Conservation (phyloP, 768 basidiomycete species). For the Mrakia gelida region DNA sequence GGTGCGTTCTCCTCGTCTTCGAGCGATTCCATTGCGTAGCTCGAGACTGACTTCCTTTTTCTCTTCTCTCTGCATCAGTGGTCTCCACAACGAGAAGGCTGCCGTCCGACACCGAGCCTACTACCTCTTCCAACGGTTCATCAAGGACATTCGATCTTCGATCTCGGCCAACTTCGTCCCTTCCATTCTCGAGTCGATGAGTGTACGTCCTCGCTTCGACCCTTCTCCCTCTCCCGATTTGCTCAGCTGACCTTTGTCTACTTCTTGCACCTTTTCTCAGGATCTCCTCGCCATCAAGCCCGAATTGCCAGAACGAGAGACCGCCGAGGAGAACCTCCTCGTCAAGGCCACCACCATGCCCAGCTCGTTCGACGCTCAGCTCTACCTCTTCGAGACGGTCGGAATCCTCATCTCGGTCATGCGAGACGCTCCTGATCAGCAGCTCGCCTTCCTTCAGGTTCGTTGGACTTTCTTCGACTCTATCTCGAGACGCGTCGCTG, state of each 20-base stretch:
- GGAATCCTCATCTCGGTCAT: conserved; percentile 80
- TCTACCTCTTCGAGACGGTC: conserved; percentile 89
- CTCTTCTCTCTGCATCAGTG: conserved; percentile 51
- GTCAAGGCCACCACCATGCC: conserved; percentile 71
- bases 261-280: conserved; percentile 45
- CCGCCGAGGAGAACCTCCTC: conserved; percentile 60
- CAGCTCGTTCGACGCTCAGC: conserved; percentile 68
- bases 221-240: neutral
- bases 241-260: neutral
- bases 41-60: conserved; percentile 8
- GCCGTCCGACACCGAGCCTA: conserved; percentile 71
- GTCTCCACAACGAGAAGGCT: conserved; percentile 72
- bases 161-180: conserved; percentile 67
- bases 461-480: neutral
- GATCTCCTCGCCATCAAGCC: conserved; percentile 74
- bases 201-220: conserved; percentile 38
- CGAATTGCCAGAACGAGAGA: conserved; percentile 71
- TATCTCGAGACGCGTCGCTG: neutral
- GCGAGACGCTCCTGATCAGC: conserved; percentile 58
- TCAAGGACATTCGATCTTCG: conserved; percentile 73
- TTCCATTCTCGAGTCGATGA: conserved; percentile 57
- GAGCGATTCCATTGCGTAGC: neutral
- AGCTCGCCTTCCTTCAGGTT: conserved; percentile 52
- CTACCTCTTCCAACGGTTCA: conserved; percentile 90
- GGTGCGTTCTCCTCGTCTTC: conserved; percentile 54